Evolutionary conservation across 768 basidiomycete genomes (phyloP).

Genomic region (Amanita exitialis): DNA sequence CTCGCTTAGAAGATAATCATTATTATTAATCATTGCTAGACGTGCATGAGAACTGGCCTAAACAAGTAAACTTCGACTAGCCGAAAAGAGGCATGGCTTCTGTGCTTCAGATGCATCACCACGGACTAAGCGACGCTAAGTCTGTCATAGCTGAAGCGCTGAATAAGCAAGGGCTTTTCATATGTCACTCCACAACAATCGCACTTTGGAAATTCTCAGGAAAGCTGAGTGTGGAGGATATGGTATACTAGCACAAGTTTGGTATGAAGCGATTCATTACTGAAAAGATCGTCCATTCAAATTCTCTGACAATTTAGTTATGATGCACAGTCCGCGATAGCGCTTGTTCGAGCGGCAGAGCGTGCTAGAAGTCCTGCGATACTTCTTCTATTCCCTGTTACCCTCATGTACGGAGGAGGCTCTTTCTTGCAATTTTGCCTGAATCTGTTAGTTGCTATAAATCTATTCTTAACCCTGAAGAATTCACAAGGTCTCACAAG

Average conservation of each 20-base stretch:
- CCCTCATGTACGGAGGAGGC: constrained; percentile 31
- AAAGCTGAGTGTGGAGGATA: constrained; percentile 32
- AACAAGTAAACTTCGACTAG: no score
- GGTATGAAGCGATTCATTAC: constrained; percentile 15
- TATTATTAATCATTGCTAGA: background rate
- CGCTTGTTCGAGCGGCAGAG: constrained; percentile 36
- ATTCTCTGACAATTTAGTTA: constrained; percentile 19
- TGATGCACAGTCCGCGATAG: constrained; percentile 33
- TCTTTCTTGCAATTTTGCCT: constrained; percentile 36
- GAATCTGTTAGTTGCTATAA: constrained; percentile 20
- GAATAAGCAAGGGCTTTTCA: background rate
- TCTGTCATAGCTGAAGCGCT: background rate
- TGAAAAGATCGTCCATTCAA: background rate
- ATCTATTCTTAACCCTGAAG: background rate
- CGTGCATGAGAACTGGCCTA: background rate
- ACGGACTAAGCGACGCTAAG: no score
- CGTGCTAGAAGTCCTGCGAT: constrained; percentile 35
- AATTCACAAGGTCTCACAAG: constrained; percentile 13
- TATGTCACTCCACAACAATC: constrained; percentile 19
- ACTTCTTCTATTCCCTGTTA: constrained; percentile 35
- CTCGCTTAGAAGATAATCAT: background rate
- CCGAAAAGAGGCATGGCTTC: no score
- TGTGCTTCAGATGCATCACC: no score
- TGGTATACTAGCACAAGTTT: constrained; percentile 33
- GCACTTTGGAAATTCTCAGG: constrained; percentile 28